Conservation (phyloP, 805 yeast genomes). For the Yarrowia hollandica region DNA sequence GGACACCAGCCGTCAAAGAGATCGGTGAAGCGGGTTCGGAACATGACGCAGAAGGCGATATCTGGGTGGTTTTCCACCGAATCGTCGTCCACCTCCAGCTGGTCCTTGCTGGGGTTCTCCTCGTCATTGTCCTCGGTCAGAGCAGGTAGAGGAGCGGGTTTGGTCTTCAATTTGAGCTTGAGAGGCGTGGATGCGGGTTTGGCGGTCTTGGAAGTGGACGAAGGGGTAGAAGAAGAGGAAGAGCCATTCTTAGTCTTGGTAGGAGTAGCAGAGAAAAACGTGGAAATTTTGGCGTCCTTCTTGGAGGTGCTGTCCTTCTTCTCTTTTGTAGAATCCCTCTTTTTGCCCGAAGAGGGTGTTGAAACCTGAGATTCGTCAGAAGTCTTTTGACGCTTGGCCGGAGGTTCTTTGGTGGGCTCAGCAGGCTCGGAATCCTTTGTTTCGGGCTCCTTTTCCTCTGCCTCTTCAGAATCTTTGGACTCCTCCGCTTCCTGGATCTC, state of each 20-base stretch:
- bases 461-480: neutral
- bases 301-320: neutral
- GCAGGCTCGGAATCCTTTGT: neutral
- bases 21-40: conserved; percentile 36
- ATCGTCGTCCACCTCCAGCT: conserved; percentile 33
- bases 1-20: conserved; percentile 41
- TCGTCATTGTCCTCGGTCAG: conserved; percentile 36
- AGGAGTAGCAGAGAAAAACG: conserved; percentile 13
- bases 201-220: neutral
- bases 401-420: neutral
- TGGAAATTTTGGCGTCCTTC: conserved; percentile 11
- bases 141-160: conserved; percentile 40
- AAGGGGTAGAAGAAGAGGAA: neutral
- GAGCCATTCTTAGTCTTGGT: neutral
- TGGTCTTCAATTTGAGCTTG: conserved; percentile 30
- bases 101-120: conserved; percentile 34
- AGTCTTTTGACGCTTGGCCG: conserved; percentile 8
- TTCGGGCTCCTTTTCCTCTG: neutral
- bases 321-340: no score
- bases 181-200: neutral
- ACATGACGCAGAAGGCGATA: conserved; percentile 40
- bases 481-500: neutral
- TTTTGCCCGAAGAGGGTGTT: neutral
- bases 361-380: neutral
- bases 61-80: conserved; percentile 32